Evolutionary conservation across 1,284 basidiomycete genomes (phyloP), one percentile per base, ranked within the genome.

Genomic region (Ceratobasidium sp.): DNA sequence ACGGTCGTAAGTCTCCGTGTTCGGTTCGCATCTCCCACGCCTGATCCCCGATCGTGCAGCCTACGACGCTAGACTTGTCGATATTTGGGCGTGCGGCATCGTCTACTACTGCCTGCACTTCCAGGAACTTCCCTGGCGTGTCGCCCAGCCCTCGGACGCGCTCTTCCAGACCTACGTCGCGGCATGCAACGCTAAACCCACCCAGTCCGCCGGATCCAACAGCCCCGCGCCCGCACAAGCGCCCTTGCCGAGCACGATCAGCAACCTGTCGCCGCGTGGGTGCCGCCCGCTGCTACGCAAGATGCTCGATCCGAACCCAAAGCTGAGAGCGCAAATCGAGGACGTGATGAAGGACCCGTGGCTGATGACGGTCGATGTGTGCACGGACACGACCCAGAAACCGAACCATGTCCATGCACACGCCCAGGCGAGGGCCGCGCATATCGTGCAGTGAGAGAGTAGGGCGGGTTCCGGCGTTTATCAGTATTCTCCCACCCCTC

Each of bases 81-180:
- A 99, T 80, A 94, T 99, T 68, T 99, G 97, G 97, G 96, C 97
- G 0, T 93, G 93, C 68, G 97, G 93, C 13, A 89, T 99, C 77
- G 96, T 99, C 77, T 98, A 98, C 84, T 99, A 99, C 85, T 98
- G 97, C 85, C 89, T 98, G 82, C 94, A 96, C 83, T 97, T 97
- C 85, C 93, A 95, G 81, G 96, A 98, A 82, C 87, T 98, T 68
- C 96, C 97, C 0, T 99, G 98, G 97, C 91, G 96, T 74, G 94
- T 95, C 13, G 97, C 97, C 43, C 96, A 98, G 81, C 83, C 84
- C 43, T 85, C 89, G 2, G 97, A 99, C 80, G 84, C 88, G 6
- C 89, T 97, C 13, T 99, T 96, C 82, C 87, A 90, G 5, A 86
- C 92, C 7, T 99, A 98, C 81, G 87, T 89, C 2, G 81, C 88